Conservation (phyloP, 108 stramenopile species). For the Fistulifera solaris region DNA sequence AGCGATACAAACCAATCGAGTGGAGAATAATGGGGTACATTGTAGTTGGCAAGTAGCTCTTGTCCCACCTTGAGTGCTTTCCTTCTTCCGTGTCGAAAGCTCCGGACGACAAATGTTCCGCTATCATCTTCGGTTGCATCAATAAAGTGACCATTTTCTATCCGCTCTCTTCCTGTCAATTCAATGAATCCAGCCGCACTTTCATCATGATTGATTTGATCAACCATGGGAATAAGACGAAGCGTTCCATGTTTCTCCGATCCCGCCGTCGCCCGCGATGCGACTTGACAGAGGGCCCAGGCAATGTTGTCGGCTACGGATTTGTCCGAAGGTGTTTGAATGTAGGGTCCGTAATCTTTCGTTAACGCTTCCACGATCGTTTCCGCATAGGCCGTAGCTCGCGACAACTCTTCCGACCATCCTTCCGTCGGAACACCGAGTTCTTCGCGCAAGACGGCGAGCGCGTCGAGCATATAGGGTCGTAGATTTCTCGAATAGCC, state of each 20-base stretch:
- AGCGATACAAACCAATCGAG: constrained; percentile 79
- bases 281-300: constrained; percentile 81
- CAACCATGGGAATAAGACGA: constrained; percentile 64
- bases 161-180: constrained; percentile 44
- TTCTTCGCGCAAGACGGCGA: constrained; percentile 51
- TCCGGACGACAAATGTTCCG: constrained; percentile 68
- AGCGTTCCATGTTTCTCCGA: constrained; percentile 43
- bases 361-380: constrained; percentile 32
- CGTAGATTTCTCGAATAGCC: constrained; percentile 44
- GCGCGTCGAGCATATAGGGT: constrained; percentile 56
- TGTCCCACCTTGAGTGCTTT: constrained; percentile 60
- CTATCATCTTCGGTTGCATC: constrained; percentile 44
- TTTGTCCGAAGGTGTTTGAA: constrained; percentile 28
- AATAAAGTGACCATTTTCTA: constrained; percentile 32
- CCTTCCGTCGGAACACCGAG: constrained; percentile 61
- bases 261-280: constrained; percentile 64
- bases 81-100: constrained; percentile 47
- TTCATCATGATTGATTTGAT: constrained; percentile 77
- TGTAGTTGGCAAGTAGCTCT: constrained; percentile 78
- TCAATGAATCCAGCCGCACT: constrained; percentile 68
- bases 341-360: constrained; percentile 28
- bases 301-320: constrained; percentile 31
- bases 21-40: constrained; percentile 69
- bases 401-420: constrained; percentile 63
- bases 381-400: constrained; percentile 51